Base-by-base conservation (phyloP, 2,329 filamentous ascomycete genomes). In the Celoporthe dispersa region DNA sequence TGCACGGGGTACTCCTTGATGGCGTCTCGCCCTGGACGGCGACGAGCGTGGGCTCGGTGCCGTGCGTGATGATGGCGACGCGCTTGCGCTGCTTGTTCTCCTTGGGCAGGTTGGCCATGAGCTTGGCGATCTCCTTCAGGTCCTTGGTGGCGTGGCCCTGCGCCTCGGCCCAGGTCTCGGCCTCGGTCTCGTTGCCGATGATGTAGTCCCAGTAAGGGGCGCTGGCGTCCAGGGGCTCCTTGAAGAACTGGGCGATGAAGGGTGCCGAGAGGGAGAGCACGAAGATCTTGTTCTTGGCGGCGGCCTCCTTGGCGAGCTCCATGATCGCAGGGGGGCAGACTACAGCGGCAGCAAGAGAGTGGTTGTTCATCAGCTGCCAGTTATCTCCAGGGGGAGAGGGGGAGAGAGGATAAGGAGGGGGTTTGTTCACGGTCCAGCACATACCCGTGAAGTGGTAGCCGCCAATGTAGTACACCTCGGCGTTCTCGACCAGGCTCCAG, bases 191-290 rank as follows among this genome's bases (percentile, higher is more conserved):
- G 84, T 99, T 99, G 79, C 94, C 95, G 80, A 99, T 92, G 72
- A 98, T 86, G 83, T 95, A 97, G 84, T 98, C 94, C 87, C 94
- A 97, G 89, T 97, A 98, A 39, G 92, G 92, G 67, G 94, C 86
- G 68, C 92, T 91, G 77, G 90, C 90, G 82, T 97, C 94, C 63
- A 99, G 89, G 74, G 90, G 92, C 64, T 98, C 94, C 87, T 98
- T 98, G 91, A 98, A 99, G 88, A 98, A 97, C 80, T 97, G 92
- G 53, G 92, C 86, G 78, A 99, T 97, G 86, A 99, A 99, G 71
- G 96, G 96, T 9, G 96, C 96, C 66, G 94, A 96, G 72, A 99
- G 89, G 75, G 94, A 97, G 76, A 99, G 90, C 76, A 94, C 89
- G 81, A 98, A 97, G 73, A 87, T 86, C 90, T 99, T 99, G 88